Evolutionary conservation across 2,329 filamentous ascomycete species (phyloP).

Genomic region (Dactylellina sp.): DNA sequence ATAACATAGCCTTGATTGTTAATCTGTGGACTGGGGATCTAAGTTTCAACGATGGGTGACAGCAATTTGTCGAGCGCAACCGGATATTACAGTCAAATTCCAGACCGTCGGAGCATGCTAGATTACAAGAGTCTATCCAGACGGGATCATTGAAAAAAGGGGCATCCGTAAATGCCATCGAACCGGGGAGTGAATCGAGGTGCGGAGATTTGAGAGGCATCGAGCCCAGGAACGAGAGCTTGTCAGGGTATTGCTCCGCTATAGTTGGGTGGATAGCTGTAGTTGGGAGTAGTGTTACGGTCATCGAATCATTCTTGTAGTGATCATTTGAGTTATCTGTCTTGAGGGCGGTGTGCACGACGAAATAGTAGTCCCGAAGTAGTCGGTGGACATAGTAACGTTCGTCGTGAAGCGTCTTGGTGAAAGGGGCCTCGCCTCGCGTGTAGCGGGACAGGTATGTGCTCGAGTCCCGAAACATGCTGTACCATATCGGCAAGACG

Average conservation of each 20-base stretch:
- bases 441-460: conserved; percentile 16
- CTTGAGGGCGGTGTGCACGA: conserved; percentile 14
- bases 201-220: background rate
- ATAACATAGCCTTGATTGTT: conserved; percentile 18
- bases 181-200: conserved; percentile 9
- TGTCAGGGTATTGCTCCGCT: conserved; percentile 13
- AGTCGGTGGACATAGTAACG: conserved; percentile 15
- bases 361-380: conserved; percentile 32
- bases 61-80: conserved; percentile 12
- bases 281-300: conserved; percentile 14
- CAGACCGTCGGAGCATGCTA: background rate
- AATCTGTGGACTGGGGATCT: background rate
- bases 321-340: background rate
- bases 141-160: conserved; percentile 33
- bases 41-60: conserved; percentile 2
- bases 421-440: conserved; percentile 1
- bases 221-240: conserved; percentile 1
- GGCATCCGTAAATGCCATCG: conserved; percentile 25
- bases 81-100: conserved; percentile 21
- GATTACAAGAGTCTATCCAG: conserved; percentile 10
- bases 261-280: background rate
- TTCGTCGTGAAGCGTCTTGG: conserved; percentile 31
- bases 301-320: background rate
- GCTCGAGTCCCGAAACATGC: conserved; percentile 11
- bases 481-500: conserved; percentile 21